A percentile compares a stretch with the other conserved stretches of the same genome.
phyloP scores from a whole-genome alignment of 2,329 filamentous ascomycete genomes.

The Tolypocladium nubicola region DNA sequence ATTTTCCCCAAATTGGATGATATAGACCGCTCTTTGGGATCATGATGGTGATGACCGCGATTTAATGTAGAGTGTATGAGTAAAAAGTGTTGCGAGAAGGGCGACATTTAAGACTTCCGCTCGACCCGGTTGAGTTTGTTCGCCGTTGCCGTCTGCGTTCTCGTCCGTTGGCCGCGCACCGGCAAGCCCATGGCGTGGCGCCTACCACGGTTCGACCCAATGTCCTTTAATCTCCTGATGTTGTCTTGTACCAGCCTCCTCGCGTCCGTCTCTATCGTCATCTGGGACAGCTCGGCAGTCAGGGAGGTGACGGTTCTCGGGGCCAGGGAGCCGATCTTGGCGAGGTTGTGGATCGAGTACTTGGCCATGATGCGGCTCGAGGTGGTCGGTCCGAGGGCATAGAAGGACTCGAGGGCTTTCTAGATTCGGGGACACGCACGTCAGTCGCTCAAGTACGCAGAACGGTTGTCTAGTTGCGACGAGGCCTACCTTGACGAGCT shows the following conservation, averaged over 20 bases:
- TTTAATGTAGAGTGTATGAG: neutral
- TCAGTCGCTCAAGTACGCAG: neutral
- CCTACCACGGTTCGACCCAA: conserved; percentile 79
- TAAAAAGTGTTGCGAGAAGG: neutral
- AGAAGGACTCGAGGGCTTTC: conserved; percentile 76
- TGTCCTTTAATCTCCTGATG: conserved; percentile 77
- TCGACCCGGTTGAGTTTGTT: conserved; percentile 52
- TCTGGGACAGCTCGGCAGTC: conserved; percentile 73
- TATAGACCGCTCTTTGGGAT: neutral
- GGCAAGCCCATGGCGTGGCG: conserved; percentile 89
- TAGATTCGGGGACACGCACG: conserved; percentile 12
- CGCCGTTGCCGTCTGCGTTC: conserved; percentile 56
- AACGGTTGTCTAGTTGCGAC: neutral
- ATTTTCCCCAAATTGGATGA: neutral
- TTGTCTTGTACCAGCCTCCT: conserved; percentile 70
- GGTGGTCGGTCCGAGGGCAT: conserved; percentile 64
- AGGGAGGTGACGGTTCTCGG: conserved; percentile 71
- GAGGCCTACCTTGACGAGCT: conserved; percentile 65
- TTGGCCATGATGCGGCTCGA: conserved; percentile 75
- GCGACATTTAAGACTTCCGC: conserved; percentile 13
- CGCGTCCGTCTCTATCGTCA: conserved; percentile 91
- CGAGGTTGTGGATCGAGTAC: conserved; percentile 75
- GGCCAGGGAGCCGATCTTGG: conserved; percentile 64
- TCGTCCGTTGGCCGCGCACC: conserved; percentile 81
- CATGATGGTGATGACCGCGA: neutral